Evolutionary conservation across 106 monocot species (phyloP).

Genomic region (Apostasia ramifera): DNA sequence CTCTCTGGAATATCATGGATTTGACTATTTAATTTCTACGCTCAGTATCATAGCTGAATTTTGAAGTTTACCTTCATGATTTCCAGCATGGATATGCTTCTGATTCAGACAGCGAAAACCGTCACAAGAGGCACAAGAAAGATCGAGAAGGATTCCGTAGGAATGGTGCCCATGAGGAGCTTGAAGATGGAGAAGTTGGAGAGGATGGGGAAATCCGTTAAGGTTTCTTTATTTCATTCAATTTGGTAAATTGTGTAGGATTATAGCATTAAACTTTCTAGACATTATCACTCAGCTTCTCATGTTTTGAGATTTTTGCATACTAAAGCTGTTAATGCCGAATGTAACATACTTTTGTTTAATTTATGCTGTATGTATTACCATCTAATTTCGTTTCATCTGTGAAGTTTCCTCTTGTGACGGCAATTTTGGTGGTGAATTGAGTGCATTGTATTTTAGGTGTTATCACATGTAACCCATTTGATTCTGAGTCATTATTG

Average conservation of each 20-base stretch:
- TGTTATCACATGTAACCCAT: no score
- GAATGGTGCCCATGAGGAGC: conserved; percentile 76
- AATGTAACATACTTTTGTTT: no score
- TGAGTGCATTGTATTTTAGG: no score
- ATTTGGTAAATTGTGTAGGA: background rate
- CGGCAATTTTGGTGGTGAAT: no score
- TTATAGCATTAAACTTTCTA: no score
- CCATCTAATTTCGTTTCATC: no score
- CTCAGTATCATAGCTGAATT: background rate
- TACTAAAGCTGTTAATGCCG: no score
- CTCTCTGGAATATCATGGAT: background rate
- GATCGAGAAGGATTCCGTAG: conserved; percentile 64
- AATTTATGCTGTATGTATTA: no score
- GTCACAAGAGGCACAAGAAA: conserved; percentile 79
- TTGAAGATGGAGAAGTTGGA: conserved; percentile 97
- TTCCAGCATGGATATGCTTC: conserved; percentile 68
- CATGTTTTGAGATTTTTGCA: no score
- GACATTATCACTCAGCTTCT: no score
- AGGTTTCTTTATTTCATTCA: background rate
- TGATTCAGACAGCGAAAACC: conserved; percentile 71
- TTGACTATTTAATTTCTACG: background rate
- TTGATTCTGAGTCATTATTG: no score
- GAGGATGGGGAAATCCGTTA: conserved; percentile 96
- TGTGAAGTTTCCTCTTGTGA: no score
- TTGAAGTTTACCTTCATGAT: background rate